Evolutionary conservation across 768 basidiomycete genomes (phyloP), one percentile per base, ranked within the genome.

Genomic region (Pisolithus microcarpus): DNA sequence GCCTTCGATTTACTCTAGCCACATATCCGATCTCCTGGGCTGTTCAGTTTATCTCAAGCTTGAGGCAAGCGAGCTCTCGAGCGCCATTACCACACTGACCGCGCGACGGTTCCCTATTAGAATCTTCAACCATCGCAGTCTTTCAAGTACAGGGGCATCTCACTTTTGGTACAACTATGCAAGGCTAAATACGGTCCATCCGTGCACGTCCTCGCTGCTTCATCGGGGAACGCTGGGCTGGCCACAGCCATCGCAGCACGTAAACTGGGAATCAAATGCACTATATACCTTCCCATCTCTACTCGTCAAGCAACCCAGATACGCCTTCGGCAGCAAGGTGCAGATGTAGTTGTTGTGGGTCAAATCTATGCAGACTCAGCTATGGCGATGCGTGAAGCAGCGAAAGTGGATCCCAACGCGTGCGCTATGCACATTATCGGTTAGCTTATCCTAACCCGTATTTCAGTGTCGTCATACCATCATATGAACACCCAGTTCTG

Each of bases 191-290:
- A 77, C 48, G 87, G 87, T 0, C 61, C 73, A 11, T 60, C 63
- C 26, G 70, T 81, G 5, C 87, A 87, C 62, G 69, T 82, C 39
- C 70, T 88, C 39, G 79, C 82, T 46, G 85, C 87, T 0, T 90
- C 87, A 0, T 78, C 83, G 5, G 87, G 87, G n/a, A 89, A 90
- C 60, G 88, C 85, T n/a, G 87, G 81, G 1, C 69, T 87, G 13
- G 87, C 85, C 11, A 77, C 78, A 0, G 86, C 86, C 15, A 76
- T 78, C 54, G 82, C 81, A 19, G 79, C 86, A 8, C 70, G 75
- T 26, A 67, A 60, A 18, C 71, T 87, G 21, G 66, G 68, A 6
- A 68, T 87, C 39, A 70, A 63, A 59, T 88, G 86, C 62, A 85
- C 79, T 6, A 80, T 89, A 2, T 88, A 74, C 61, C 70, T 91